phyloP scores from a whole-genome alignment of 305 asterid species.

The Fraxinus sp. region DNA sequence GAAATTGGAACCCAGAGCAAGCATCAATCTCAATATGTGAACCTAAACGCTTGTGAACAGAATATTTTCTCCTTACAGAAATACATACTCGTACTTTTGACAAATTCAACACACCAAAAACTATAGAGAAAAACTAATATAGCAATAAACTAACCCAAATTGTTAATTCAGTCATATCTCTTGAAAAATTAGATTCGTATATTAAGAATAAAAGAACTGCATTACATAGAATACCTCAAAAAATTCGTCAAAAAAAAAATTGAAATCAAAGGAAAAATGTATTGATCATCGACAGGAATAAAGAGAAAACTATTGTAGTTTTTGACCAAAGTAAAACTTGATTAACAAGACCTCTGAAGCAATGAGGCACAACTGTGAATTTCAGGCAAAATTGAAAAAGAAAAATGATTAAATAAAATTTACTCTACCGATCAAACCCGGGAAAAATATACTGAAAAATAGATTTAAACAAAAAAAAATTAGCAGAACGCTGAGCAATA shows the following conservation, averaged over 20 bases:
- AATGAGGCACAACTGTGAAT: slow-evolving; percentile 25
- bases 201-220: slow-evolving; percentile 1
- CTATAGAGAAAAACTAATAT: neutral
- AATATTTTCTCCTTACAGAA: neutral
- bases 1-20: neutral
- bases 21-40: neutral
- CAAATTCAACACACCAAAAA: neutral
- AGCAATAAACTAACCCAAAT: neutral
- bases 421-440: neutral
- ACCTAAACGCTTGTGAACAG: neutral
- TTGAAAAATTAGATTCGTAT: neutral
- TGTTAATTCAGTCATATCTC: neutral
- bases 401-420: neutral
- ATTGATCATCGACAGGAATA: neutral
- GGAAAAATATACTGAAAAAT: neutral
- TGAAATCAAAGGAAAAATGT: neutral
- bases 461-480: neutral
- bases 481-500: neutral
- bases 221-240: neutral
- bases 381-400: neutral
- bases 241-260: neutral
- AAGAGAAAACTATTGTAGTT: neutral
- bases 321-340: neutral
- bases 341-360: slow-evolving; percentile 21
- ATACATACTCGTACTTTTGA: neutral